phyloP scores from a whole-genome alignment of 2,329 filamentous ascomycete genomes.

The Pseudogymnoascus sp. region DNA sequence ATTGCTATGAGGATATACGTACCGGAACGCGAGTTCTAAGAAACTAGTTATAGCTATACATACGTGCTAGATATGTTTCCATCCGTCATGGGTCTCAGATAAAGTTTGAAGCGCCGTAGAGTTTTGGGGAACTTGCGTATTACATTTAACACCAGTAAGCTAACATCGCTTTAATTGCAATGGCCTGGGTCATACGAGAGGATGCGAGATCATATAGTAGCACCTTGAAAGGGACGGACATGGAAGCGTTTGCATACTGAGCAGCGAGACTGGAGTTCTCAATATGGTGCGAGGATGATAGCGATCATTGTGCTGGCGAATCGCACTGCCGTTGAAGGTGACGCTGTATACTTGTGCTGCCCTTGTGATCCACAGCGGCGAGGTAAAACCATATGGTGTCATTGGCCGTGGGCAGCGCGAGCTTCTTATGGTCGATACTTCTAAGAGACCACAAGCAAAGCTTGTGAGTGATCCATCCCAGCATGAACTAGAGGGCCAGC shows the following conservation, averaged over 20 bases:
- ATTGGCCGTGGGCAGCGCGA: slow-evolving; percentile 64
- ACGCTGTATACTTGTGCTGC: slow-evolving; percentile 65
- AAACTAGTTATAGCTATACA: background rate
- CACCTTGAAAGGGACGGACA: slow-evolving; percentile 53
- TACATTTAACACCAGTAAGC: slow-evolving; percentile 50
- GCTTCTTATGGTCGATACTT: slow-evolving; percentile 58
- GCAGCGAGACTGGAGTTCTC: slow-evolving; percentile 61
- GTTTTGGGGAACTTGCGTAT: slow-evolving; percentile 39
- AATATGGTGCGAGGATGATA: slow-evolving; percentile 41
- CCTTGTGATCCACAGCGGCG: slow-evolving; percentile 56
- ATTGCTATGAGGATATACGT: slow-evolving; percentile 49
- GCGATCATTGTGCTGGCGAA: slow-evolving; percentile 68
- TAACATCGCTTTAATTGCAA: slow-evolving; percentile 60
- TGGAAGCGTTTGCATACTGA: slow-evolving; percentile 72
- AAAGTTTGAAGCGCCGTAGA: slow-evolving; percentile 43
- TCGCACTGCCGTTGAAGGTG: slow-evolving; percentile 58
- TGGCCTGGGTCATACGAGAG: slow-evolving; percentile 68
- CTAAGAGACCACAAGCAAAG: slow-evolving; percentile 17
- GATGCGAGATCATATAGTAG: slow-evolving; percentile 40
- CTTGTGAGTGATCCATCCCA: slow-evolving; percentile 16
- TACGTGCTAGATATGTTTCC: background rate
- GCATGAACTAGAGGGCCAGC: background rate
- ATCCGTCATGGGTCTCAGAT: slow-evolving; percentile 56
- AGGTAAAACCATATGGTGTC: slow-evolving; percentile 61
- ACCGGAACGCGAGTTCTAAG: slow-evolving; percentile 9